Evolutionary conservation across 306 rosid genomes (phyloP).

Genomic region (Cucurbita pepo): DNA sequence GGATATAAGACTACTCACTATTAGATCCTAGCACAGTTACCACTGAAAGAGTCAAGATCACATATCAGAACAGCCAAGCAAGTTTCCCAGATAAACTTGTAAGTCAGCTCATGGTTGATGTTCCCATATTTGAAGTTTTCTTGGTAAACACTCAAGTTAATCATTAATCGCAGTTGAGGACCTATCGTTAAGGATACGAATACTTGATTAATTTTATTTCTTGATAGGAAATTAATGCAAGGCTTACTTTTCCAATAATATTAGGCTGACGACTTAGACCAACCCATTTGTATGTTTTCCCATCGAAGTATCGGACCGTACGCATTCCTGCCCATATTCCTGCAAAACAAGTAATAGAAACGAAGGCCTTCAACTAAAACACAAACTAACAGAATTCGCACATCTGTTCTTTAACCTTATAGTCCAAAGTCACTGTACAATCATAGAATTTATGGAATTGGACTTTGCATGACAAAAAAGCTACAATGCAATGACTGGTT

Average conservation of each 20-base stretch:
- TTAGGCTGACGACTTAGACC: conserved; percentile 95
- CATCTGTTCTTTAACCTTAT: not conserved
- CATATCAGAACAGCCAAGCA: not conserved
- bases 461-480: not conserved
- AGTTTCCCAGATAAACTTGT: not conserved
- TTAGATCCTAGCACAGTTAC: not conserved
- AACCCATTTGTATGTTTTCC: conserved; percentile 97
- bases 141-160: not conserved
- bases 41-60: not conserved
- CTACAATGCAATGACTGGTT: not conserved
- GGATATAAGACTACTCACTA: conserved; percentile 7
- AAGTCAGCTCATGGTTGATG: not conserved
- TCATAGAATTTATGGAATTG: not conserved
- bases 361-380: not conserved
- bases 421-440: not conserved
- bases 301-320: conserved; percentile 88
- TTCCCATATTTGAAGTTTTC: too few species aligned
- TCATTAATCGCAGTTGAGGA: not conserved
- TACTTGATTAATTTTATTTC: not conserved
- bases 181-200: not conserved
- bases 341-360: conserved; percentile 13
- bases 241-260: conserved; percentile 74
- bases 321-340: conserved; percentile 99
- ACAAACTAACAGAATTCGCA: not conserved
- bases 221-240: not conserved